Evolutionary conservation across 495 filamentous ascomycete species (phyloP), one percentile per base, ranked within the genome.

Genomic region (Penicillium macrosclerotiorum): DNA sequence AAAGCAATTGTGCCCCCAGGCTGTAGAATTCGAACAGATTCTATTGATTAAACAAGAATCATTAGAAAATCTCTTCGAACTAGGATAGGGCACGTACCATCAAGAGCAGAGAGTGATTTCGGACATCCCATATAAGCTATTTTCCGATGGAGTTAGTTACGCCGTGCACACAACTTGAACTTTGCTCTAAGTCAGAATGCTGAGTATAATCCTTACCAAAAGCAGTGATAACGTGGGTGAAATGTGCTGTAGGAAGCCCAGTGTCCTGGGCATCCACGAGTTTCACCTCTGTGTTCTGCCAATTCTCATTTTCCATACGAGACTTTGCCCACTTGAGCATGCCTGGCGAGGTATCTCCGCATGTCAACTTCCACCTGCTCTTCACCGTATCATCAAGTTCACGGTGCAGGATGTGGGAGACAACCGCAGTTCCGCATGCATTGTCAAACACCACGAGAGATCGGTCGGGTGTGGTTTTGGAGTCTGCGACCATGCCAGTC

Each of bases 371-470:
- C 54, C 59, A 56, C 5, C 43, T 52, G 2, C 41, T 30, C 27
- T 63, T 61, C n/a, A 36, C 37, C 7, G 49, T 8, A 3, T 45
- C 41, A 19, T 56, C 51, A 7, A 74, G 30, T 7, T 52, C 45
- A 2, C 37, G 22, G 13, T 69, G 44, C 6, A 73, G 55, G 4
- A 51, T 39, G 14, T 53, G 57, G 6, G 67, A 62, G 13, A 72
- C 50, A 29, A 74, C 55, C 0, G 68, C 69, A 19, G 68, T 66
- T n/a, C 71, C 69, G 35, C 68, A 74, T 4, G 65, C 70, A 45
- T 67, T 65, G 29, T 74, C 71, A 13, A 74, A 44, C 12, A 73
- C 53, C 8, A 63, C 48, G 1, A 65, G 49, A n/a, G 57, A 47
- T 8, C 47, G 42, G 29, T 55, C 33, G 8, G 43, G 54, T 13